phyloP scores from a whole-genome alignment of 768 basidiomycete genomes.

The Pleurotus salmoneostramineus region DNA sequence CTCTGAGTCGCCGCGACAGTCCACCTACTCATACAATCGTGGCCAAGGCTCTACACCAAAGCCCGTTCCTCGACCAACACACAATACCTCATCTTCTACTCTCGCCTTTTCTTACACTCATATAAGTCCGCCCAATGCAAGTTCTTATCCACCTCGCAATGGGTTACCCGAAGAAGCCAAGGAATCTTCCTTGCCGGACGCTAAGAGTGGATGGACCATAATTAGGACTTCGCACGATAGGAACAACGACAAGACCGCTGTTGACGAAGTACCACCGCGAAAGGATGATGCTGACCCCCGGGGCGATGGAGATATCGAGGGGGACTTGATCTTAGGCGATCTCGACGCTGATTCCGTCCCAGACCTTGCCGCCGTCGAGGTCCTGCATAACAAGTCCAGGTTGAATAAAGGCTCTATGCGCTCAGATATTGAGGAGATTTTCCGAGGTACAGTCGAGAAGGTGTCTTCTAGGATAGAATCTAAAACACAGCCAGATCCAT shows the following conservation, averaged over 20 bases:
- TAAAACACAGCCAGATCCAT: slow-evolving; percentile 44
- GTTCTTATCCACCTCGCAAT: slow-evolving; percentile 61
- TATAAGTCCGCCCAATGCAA: slow-evolving; percentile 66
- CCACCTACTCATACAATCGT: slow-evolving; percentile 42
- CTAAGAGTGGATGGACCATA: slow-evolving; percentile 76
- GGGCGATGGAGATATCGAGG: slow-evolving; percentile 65
- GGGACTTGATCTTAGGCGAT: slow-evolving; percentile 75
- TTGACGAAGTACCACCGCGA: slow-evolving; percentile 13
- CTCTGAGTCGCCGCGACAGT: slow-evolving; percentile 62
- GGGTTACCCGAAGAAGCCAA: background rate
- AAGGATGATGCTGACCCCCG: slow-evolving; percentile 21
- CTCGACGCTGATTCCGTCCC: slow-evolving; percentile 53
- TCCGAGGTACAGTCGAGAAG: slow-evolving; percentile 53
- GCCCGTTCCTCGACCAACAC: slow-evolving; percentile 44
- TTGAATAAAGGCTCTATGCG: slow-evolving; percentile 49
- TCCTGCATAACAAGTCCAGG: slow-evolving; percentile 34
- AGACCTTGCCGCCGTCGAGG: slow-evolving; percentile 19
- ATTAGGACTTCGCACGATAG: slow-evolving; percentile 39
- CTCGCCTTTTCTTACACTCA: slow-evolving; percentile 82
- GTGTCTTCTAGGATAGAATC: slow-evolving; percentile 21
- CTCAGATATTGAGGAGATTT: slow-evolving; percentile 68
- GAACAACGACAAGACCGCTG: slow-evolving; percentile 14
- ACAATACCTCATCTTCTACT: slow-evolving; percentile 58
- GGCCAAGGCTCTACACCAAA: slow-evolving; percentile 42
- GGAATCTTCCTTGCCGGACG: slow-evolving; percentile 23